These are phyloP conservation scores for Aspergillus sp. DNA, from an alignment of 2,329 filamentous ascomycete species.

Conservation along the genomic window DNA sequence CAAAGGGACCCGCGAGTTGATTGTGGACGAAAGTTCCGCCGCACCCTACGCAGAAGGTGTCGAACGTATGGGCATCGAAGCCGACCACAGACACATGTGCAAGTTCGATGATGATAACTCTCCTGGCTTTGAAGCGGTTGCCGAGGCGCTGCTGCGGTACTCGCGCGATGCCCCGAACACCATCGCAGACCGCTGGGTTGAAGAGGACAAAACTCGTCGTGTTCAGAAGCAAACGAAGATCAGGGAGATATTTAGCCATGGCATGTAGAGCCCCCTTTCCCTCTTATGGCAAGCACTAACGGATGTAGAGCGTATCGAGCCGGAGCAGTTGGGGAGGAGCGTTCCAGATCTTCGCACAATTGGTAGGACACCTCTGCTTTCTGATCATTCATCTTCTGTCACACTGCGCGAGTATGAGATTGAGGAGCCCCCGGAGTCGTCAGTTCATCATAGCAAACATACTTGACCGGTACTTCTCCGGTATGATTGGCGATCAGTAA, in stretches of 20 bases:
- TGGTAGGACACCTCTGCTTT: conserved; percentile 41
- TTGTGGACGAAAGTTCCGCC: conserved; percentile 71
- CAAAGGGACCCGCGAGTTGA: conserved; percentile 61
- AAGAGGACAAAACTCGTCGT: conserved; percentile 52
- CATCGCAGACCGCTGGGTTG: conserved; percentile 60
- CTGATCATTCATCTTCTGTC: conserved; percentile 28
- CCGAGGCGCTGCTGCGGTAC: conserved; percentile 51
- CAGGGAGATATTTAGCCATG: conserved; percentile 38
- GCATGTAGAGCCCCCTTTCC: conserved; percentile 23
- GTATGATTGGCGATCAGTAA: not conserved
- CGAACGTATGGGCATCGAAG: conserved; percentile 72
- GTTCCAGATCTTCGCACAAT: conserved; percentile 29
- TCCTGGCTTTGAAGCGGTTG: conserved; percentile 63
- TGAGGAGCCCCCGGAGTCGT: conserved; percentile 35
- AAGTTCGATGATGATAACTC: conserved; percentile 67
- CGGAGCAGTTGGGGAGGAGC: conserved; percentile 22
- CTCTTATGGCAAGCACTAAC: conserved; percentile 14
- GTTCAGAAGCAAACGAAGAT: conserved; percentile 41
- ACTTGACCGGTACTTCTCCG: conserved; percentile 11
- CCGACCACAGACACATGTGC: conserved; percentile 71
- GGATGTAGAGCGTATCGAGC: conserved; percentile 9
- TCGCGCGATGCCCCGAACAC: conserved; percentile 55
- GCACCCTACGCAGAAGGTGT: conserved; percentile 69
- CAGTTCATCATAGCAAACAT: conserved; percentile 11
- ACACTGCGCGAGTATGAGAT: conserved; percentile 41